These are phyloP conservation scores for Schizonepeta tenuifolia DNA, from an alignment of 257 asterid genomes.

Conservation along the genomic window DNA sequence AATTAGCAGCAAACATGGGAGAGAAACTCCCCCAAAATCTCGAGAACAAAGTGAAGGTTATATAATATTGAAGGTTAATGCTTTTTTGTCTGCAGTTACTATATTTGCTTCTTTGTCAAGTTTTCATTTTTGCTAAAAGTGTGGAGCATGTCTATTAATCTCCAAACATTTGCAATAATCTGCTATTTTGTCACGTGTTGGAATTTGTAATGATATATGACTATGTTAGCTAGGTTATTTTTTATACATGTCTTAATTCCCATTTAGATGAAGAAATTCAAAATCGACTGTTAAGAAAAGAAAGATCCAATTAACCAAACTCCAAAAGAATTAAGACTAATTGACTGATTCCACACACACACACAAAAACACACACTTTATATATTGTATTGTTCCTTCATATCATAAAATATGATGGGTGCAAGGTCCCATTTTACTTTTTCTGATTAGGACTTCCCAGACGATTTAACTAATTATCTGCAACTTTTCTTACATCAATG, in stretches of 20 bases:
- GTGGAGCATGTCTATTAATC: constrained; percentile 29
- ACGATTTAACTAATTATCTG: not conserved
- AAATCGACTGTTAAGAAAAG: too few species aligned
- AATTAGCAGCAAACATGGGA: constrained; percentile 32
- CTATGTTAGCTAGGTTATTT: too few species aligned
- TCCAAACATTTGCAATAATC: constrained; percentile 16
- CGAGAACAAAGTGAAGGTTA: not conserved
- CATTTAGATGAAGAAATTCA: too few species aligned
- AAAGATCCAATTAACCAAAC: too few species aligned
- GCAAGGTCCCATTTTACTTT: not conserved
- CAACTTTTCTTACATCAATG: not conserved
- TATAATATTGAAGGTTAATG: too few species aligned
- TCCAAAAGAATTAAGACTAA: not conserved
- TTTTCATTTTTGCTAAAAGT: not conserved
- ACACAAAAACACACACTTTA: not conserved
- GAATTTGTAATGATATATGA: not conserved
- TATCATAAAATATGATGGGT: not conserved
- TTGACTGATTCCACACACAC: not conserved
- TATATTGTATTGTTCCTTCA: too few species aligned
- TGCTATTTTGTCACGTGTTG: not conserved
- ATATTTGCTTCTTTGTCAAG: not conserved
- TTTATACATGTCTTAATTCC: too few species aligned
- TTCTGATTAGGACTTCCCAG: not conserved
- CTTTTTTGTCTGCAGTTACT: not conserved
- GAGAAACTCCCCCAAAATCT: not conserved